Evolutionary conservation across 2,329 filamentous ascomycete species (phyloP).

Genomic region (Clonostachys sp.): DNA sequence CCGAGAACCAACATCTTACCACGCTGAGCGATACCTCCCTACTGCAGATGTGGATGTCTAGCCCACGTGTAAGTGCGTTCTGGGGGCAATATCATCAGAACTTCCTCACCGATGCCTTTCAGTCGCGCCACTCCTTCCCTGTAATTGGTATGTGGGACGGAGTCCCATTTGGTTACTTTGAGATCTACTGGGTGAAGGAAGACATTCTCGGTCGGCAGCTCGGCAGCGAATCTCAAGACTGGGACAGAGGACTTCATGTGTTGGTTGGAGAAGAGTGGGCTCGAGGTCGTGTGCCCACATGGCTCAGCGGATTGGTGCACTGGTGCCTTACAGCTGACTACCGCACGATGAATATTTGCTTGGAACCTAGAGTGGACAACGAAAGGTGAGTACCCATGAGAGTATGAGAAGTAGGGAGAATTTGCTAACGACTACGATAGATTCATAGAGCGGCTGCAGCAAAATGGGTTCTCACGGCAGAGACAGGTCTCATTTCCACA

Average conservation of each 20-base stretch:
- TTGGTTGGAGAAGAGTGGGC: constrained; percentile 92
- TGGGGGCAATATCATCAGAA: constrained; percentile 68
- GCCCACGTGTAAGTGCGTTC: constrained; percentile 75
- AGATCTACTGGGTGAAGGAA: constrained; percentile 98
- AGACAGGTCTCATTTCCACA: constrained; percentile 83
- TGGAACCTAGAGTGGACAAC: constrained; percentile 93
- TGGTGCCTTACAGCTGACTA: constrained; percentile 74
- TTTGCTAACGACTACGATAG: constrained; percentile 8
- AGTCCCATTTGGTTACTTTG: constrained; percentile 93
- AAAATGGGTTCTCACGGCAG: constrained; percentile 79
- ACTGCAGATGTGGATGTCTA: constrained; percentile 84
- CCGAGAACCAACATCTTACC: constrained; percentile 31
- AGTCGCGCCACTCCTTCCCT: constrained; percentile 74
- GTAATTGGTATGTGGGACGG: constrained; percentile 93
- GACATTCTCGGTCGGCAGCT: constrained; percentile 71
- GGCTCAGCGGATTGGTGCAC: constrained; percentile 85
- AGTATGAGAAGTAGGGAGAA: neutral
- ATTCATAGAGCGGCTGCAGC: constrained; percentile 57
- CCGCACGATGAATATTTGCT: constrained; percentile 74
- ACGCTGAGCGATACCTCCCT: constrained; percentile 51
- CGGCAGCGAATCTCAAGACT: constrained; percentile 64
- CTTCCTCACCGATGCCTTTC: constrained; percentile 65
- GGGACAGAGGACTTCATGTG: constrained; percentile 83
- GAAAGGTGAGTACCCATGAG: constrained; percentile 55
- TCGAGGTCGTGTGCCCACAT: constrained; percentile 73